A percentile compares a stretch with the other conserved stretches of the same genome.
Evolutionary conservation across 2,329 filamentous ascomycete genomes (phyloP).

Genomic region (Hymenotorrendiella dingleyae): DNA sequence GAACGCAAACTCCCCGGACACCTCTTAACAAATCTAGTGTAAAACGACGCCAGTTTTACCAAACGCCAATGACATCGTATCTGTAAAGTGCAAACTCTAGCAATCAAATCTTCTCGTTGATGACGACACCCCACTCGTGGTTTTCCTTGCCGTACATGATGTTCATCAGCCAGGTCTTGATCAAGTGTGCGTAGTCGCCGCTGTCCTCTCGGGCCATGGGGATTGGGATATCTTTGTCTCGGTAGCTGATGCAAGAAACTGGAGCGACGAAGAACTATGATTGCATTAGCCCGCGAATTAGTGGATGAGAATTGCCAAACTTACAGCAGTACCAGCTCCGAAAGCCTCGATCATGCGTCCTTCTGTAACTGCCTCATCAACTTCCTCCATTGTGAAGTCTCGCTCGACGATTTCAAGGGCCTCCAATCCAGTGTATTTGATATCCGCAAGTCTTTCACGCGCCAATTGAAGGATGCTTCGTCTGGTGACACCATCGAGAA

Average conservation of each 20-base stretch:
- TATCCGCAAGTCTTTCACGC: conserved; percentile 49
- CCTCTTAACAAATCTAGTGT: too few relatives aligned
- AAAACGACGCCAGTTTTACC: too few relatives aligned
- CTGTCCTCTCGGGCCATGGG: conserved; percentile 50
- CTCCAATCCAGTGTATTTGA: conserved; percentile 31
- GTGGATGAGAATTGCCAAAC: conserved; percentile 31
- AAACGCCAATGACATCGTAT: too few relatives aligned
- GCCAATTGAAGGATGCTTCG: conserved; percentile 72
- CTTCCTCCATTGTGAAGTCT: conserved; percentile 74
- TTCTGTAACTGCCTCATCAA: conserved; percentile 65
- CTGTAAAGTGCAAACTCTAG: too few relatives aligned
- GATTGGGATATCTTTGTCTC: conserved; percentile 56
- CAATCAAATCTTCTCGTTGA: conserved; percentile 61
- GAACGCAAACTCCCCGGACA: too few relatives aligned
- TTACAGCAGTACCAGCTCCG: conserved; percentile 77
- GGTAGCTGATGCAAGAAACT: conserved; percentile 63
- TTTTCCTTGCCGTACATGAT: conserved; percentile 67
- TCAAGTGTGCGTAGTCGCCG: conserved; percentile 50
- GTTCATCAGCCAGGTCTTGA: conserved; percentile 63
- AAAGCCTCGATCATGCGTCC: conserved; percentile 80
- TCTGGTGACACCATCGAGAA: conserved; percentile 84
- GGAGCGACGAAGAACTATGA: conserved; percentile 64
- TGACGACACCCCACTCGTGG: conserved; percentile 64
- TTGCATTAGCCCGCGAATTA: conserved; percentile 3
- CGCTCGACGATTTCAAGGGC: conserved; percentile 71